A percentile compares a stretch with the other conserved stretches of the same genome.
Conservation (phyloP, 2,329 filamentous ascomycete species). For the Aureobasidium sp. region DNA sequence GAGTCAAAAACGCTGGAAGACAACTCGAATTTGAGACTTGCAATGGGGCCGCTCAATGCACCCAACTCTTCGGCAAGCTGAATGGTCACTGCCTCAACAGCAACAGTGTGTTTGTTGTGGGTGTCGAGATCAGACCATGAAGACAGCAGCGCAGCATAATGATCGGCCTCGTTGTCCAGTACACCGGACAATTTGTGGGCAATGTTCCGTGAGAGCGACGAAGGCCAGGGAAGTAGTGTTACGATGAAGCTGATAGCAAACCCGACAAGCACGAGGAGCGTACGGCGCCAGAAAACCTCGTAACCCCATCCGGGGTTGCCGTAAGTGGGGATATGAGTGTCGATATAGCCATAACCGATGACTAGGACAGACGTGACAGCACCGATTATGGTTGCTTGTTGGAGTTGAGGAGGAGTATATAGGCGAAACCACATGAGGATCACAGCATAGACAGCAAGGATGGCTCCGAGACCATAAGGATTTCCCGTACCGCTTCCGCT, state of each 20-base stretch:
- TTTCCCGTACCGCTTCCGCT: slow-evolving; percentile 41
- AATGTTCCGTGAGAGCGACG: slow-evolving; percentile 21
- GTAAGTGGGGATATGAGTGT: slow-evolving; percentile 8
- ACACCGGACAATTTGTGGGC: slow-evolving; percentile 38
- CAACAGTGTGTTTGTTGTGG: slow-evolving; percentile 17
- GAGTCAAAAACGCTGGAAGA: slow-evolving; percentile 32
- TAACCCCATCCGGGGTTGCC: slow-evolving; percentile 12
- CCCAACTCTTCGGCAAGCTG: slow-evolving; percentile 27
- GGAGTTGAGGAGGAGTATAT: slow-evolving; percentile 19
- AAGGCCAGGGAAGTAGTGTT: slow-evolving; percentile 10
- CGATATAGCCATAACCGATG: slow-evolving; percentile 12
- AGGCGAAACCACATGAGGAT: slow-evolving; percentile 30
- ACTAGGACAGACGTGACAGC: slow-evolving; percentile 5
- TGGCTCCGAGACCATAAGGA: slow-evolving; percentile 41
- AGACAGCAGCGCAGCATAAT: slow-evolving; percentile 42
- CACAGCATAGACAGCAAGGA: slow-evolving; percentile 26
- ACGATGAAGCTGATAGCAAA: slow-evolving; percentile 8
- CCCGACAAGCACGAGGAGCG: slow-evolving; percentile 8
- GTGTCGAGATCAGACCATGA: slow-evolving; percentile 30
- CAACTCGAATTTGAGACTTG: slow-evolving; percentile 28
- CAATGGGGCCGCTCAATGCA: slow-evolving; percentile 27
- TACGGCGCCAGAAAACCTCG: slow-evolving; percentile 13
- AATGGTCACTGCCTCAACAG: slow-evolving; percentile 23
- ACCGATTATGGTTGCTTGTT: slow-evolving; percentile 8
- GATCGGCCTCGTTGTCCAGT: slow-evolving; percentile 37